These are phyloP conservation scores for Suillus subalutaceus DNA, from an alignment of 768 basidiomycete species.

Conservation along the genomic window DNA sequence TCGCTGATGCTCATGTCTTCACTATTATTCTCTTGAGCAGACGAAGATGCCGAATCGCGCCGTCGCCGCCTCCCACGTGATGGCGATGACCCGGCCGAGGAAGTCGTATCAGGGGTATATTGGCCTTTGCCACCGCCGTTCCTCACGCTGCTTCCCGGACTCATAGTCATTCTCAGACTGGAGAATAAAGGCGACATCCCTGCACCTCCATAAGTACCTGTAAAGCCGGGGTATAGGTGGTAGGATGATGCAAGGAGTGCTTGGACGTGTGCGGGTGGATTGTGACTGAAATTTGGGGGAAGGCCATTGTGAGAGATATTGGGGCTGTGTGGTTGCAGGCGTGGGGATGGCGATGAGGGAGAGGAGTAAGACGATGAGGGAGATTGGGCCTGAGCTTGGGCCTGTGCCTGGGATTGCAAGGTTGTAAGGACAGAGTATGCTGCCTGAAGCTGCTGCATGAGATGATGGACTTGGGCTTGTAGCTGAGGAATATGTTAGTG, in stretches of 20 bases:
- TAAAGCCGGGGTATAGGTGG: slow-evolving; percentile 23
- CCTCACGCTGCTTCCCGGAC: slow-evolving; percentile 19
- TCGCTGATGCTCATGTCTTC: slow-evolving; percentile 36
- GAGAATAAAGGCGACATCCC: slow-evolving; percentile 28
- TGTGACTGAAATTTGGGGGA: slow-evolving; percentile 23
- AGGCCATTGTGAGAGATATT: slow-evolving; percentile 15
- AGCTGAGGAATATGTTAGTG: slow-evolving; percentile 40
- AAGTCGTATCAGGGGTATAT: slow-evolving; percentile 25
- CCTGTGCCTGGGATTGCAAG: slow-evolving; percentile 25
- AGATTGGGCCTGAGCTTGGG: slow-evolving; percentile 11
- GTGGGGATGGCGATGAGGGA: slow-evolving; percentile 28
- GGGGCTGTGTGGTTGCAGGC: slow-evolving; percentile 16
- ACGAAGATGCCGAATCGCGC: slow-evolving; percentile 28
- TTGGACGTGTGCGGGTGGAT: slow-evolving; percentile 33
- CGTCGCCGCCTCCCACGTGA: slow-evolving; percentile 22
- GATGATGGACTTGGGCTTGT: slow-evolving; percentile 55
- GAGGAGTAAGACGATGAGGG: slow-evolving; percentile 22
- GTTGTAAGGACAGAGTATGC: slow-evolving; percentile 45
- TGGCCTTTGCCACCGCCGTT: slow-evolving; percentile 20
- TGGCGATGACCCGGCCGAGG: slow-evolving; percentile 21
- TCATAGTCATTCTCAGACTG: slow-evolving; percentile 22
- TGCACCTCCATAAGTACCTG: slow-evolving; percentile 14
- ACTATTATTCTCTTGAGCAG: slow-evolving; percentile 26
- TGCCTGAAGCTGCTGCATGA: slow-evolving; percentile 56
- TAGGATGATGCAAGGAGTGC: slow-evolving; percentile 25